Conservation (phyloP, 371 early-diverging fungal genomes). For the Mortierella sp. region DNA sequence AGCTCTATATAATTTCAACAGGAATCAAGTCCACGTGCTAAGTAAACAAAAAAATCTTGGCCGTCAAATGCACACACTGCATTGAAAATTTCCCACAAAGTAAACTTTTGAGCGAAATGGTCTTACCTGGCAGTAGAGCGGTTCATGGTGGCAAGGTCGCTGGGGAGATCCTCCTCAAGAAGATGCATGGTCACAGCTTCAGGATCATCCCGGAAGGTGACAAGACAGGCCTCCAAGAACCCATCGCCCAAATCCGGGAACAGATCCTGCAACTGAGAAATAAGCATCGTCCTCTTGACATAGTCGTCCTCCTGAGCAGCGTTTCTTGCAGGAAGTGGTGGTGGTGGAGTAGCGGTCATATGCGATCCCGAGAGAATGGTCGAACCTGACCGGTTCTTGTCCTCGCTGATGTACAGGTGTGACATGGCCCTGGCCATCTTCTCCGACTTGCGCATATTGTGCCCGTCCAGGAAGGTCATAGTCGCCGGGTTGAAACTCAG, state of each 20-base stretch:
- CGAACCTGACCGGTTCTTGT: slow-evolving; percentile 22
- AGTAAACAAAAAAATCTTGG: neutral
- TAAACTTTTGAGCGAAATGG: neutral
- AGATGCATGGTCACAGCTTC: slow-evolving; percentile 84
- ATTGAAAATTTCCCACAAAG: neutral
- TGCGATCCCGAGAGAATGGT: slow-evolving; percentile 24
- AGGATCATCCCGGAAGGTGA: slow-evolving; percentile 70
- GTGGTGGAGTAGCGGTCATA: neutral
- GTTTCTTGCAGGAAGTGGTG: neutral
- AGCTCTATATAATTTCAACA: slow-evolving; percentile 13
- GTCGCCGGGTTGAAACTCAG: slow-evolving; percentile 66
- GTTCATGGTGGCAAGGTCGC: slow-evolving; percentile 74
- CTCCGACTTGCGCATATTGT: slow-evolving; percentile 28
- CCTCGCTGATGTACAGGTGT: slow-evolving; percentile 25
- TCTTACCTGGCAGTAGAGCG: slow-evolving; percentile 70
- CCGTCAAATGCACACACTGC: too few species aligned
- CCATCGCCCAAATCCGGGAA: slow-evolving; percentile 92
- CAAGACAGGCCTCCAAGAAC: slow-evolving; percentile 88
- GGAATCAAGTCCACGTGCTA: neutral
- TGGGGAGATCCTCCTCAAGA: slow-evolving; percentile 80
- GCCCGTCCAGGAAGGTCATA: slow-evolving; percentile 41
- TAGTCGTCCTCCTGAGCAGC: slow-evolving; percentile 58
- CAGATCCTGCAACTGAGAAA: slow-evolving; percentile 86
- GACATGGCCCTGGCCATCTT: slow-evolving; percentile 41
- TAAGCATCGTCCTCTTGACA: slow-evolving; percentile 66